A percentile compares a stretch with the other conserved stretches of the same genome.
Evolutionary conservation across 1,284 basidiomycete species (phyloP).

Genomic region (Naganishia sp.): DNA sequence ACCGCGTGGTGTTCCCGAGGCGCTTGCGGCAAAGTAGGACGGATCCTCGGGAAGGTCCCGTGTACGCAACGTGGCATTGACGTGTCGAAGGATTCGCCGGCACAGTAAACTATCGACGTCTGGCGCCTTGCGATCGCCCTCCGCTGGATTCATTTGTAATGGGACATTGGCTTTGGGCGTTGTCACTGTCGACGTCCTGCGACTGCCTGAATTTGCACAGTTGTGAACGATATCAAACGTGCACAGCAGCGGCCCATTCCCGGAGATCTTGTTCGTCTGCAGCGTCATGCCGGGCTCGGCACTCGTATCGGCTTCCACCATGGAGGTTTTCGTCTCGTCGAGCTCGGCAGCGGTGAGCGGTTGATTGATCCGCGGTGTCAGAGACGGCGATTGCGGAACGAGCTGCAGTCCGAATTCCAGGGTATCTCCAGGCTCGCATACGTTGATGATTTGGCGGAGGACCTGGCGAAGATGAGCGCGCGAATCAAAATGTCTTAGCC

Average conservation of each 20-base stretch:
- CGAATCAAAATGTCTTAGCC: neutral
- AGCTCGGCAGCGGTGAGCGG: constrained; percentile 40
- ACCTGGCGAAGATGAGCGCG: constrained; percentile 59
- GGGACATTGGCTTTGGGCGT: constrained; percentile 49
- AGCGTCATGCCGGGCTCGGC: constrained; percentile 26
- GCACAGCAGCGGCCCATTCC: constrained; percentile 53
- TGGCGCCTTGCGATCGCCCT: constrained; percentile 54
- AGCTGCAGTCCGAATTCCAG: constrained; percentile 84
- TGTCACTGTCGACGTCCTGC: constrained; percentile 36
- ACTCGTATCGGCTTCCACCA: constrained; percentile 13
- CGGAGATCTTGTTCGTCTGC: constrained; percentile 34
- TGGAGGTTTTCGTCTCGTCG: constrained; percentile 17
- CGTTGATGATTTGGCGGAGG: constrained; percentile 75
- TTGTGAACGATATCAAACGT: constrained; percentile 62
- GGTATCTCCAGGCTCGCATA: constrained; percentile 71
- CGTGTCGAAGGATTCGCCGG: constrained; percentile 65
- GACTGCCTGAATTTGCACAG: constrained; percentile 8
- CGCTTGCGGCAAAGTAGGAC: constrained; percentile 36
- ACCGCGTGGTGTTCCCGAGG: constrained; percentile 15
- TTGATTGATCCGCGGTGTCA: constrained; percentile 42
- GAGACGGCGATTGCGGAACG: constrained; percentile 51
- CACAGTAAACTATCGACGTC: constrained; percentile 66
- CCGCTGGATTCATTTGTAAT: constrained; percentile 3
- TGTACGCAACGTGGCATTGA: constrained; percentile 63
- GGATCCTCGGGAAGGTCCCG: constrained; percentile 40